Evolutionary conservation across 2,329 filamentous ascomycete species (phyloP).

Genomic region (Botrytis deweyae): DNA sequence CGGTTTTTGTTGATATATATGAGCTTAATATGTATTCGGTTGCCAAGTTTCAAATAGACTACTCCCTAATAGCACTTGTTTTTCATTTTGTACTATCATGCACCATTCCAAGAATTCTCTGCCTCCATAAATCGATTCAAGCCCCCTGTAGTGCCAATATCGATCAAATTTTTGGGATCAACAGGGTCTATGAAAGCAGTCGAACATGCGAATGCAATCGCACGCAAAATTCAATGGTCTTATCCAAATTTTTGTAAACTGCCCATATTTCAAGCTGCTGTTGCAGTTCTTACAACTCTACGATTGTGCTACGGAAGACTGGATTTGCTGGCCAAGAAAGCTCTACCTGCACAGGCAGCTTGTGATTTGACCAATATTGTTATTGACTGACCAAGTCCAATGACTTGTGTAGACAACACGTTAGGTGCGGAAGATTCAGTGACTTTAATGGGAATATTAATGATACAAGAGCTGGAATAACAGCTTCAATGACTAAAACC

Average conservation of each 20-base stretch:
- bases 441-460: background rate
- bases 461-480: background rate
- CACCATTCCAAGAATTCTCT: slow-evolving; percentile 27
- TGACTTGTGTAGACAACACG: too few species aligned
- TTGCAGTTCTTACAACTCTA: background rate
- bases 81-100: slow-evolving; percentile 29
- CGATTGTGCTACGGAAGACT: background rate
- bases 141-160: slow-evolving; percentile 16
- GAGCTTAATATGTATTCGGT: background rate
- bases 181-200: slow-evolving; percentile 33
- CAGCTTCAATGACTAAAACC: background rate
- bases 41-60: slow-evolving; percentile 21
- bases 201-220: slow-evolving; percentile 32
- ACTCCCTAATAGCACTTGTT: slow-evolving; percentile 27
- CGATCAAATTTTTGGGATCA: slow-evolving; percentile 30
- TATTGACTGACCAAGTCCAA: slow-evolving; percentile 48
- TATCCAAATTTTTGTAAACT: background rate
- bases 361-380: slow-evolving; percentile 66
- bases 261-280: background rate
- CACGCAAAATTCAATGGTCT: slow-evolving; percentile 31
- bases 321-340: slow-evolving; percentile 45
- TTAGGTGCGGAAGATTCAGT: background rate
- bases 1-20: background rate
- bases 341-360: slow-evolving; percentile 68
- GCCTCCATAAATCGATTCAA: slow-evolving; percentile 31